phyloP scores from a whole-genome alignment of 2,329 filamentous ascomycete species.

The Metarhizium album region DNA sequence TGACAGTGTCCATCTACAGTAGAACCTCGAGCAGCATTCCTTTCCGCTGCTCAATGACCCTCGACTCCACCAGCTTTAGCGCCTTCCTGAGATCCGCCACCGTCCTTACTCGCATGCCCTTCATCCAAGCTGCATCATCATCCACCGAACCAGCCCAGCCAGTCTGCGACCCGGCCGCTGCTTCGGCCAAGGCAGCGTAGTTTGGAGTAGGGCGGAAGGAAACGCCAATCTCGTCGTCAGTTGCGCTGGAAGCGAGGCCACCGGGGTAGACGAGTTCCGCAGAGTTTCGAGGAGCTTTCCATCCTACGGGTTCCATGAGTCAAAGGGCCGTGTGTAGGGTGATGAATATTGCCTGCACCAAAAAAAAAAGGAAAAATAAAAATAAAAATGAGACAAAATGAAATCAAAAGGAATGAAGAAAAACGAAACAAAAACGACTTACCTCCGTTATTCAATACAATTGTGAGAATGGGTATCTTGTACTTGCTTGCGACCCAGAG shows the following conservation, averaged over 20 bases:
- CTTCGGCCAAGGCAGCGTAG: conserved; percentile 6
- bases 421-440: not conserved
- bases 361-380: too few relatives aligned
- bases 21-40: conserved; percentile 3
- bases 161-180: not conserved
- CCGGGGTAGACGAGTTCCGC: conserved; percentile 5
- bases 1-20: not conserved
- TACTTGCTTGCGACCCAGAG: conserved; percentile 38
- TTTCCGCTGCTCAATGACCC: not conserved
- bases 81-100: not conserved
- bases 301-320: conserved; percentile 1
- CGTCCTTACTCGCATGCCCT: not conserved
- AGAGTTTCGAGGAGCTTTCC: conserved; percentile 10
- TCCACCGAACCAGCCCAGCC: not conserved
- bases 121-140: not conserved
- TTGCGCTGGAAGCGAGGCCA: conserved; percentile 3
- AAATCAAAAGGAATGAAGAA: too few relatives aligned
- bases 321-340: not conserved
- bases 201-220: conserved; percentile 8
- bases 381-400: too few relatives aligned
- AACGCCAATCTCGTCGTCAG: conserved; percentile 8
- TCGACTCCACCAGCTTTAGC: not conserved
- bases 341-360: not conserved
- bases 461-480: conserved; percentile 34
- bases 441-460: conserved; percentile 39